A percentile compares a stretch with the other conserved stretches of the same genome.
Evolutionary conservation across 805 yeast species (phyloP).

Genomic region (Candida germanica): DNA sequence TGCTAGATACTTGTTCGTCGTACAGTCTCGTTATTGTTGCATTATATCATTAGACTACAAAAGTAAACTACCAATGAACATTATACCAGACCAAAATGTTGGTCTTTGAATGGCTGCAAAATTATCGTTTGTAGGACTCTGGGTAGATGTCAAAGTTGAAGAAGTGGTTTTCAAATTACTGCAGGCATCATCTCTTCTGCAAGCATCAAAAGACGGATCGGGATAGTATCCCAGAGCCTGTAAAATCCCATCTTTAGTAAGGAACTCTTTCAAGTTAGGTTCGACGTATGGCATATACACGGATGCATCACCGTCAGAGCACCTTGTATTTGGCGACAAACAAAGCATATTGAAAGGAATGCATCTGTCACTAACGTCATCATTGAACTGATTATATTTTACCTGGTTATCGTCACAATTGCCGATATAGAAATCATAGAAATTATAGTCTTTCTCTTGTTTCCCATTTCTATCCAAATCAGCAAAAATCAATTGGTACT

Average conservation of each 20-base stretch:
- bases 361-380: conserved; percentile 2
- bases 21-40: no score
- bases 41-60: no score
- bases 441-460: not conserved
- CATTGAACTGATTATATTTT: conserved; percentile 3
- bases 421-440: conserved; percentile 4
- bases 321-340: conserved; percentile 1
- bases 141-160: not conserved
- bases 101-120: not conserved
- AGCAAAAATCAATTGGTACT: conserved; percentile 3
- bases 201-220: conserved; percentile 2
- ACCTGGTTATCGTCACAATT: conserved; percentile 4
- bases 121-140: not conserved
- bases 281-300: not conserved
- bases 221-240: conserved; percentile 2
- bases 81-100: not conserved
- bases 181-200: conserved; percentile 1
- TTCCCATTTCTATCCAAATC: conserved; percentile 3
- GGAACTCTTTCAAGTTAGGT: not conserved
- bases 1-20: no score
- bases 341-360: conserved; percentile 2
- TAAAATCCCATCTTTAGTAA: not conserved
- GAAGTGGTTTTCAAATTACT: conserved; percentile 1
- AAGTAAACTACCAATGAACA: not conserved
- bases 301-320: not conserved